phyloP scores from a whole-genome alignment of 495 filamentous ascomycete genomes.

The Penicillium paxilli region DNA sequence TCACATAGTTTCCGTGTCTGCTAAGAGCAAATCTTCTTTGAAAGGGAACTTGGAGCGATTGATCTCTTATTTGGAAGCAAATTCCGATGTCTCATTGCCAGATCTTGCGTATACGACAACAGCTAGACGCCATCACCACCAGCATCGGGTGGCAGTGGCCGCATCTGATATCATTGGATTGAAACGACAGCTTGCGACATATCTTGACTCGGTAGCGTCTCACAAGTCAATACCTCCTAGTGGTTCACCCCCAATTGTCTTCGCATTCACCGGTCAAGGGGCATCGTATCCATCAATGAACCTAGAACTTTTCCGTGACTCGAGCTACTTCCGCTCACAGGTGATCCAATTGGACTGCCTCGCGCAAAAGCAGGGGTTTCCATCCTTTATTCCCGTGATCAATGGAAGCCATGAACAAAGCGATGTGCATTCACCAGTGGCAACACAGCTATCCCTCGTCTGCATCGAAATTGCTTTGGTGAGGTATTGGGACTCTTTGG shows the following conservation, averaged over 20 bases:
- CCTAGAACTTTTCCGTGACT: neutral
- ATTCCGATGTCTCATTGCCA: constrained; percentile 5
- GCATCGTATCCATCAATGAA: constrained; percentile 42
- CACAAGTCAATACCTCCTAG: neutral
- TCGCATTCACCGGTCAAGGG: constrained; percentile 73
- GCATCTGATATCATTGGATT: constrained; percentile 4
- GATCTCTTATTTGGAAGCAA: neutral
- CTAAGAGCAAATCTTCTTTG: constrained; percentile 36
- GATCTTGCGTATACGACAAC: constrained; percentile 69
- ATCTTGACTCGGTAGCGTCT: neutral
- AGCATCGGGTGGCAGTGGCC: constrained; percentile 41
- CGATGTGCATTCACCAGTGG: constrained; percentile 41
- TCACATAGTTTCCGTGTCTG: constrained; percentile 29
- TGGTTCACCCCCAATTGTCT: constrained; percentile 16
- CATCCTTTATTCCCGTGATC: constrained; percentile 39
- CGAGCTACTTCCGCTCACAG: constrained; percentile 17
- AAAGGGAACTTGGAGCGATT: constrained; percentile 33
- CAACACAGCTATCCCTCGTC: constrained; percentile 68
- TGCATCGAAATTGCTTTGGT: constrained; percentile 78
- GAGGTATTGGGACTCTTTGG: constrained; percentile 70
- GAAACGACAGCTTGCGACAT: neutral
- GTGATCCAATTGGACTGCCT: constrained; percentile 29
- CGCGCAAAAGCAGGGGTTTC: constrained; percentile 1
- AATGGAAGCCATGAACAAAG: constrained; percentile 16
- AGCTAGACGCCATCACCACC: constrained; percentile 69